These are phyloP conservation scores for Camellia lanceoleosa DNA, from an alignment of 148 eudicot genomes.

Conservation along the genomic window DNA sequence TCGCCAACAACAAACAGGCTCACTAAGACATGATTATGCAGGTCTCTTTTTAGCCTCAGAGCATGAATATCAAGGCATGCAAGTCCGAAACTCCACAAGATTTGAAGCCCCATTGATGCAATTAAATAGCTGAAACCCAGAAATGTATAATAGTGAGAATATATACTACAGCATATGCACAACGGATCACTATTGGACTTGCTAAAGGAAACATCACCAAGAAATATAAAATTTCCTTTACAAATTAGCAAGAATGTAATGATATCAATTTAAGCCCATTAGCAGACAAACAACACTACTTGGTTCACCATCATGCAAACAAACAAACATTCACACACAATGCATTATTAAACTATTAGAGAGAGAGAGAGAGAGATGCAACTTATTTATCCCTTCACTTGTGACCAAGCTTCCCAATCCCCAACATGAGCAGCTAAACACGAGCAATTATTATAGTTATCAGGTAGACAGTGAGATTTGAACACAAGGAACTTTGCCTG, in stretches of 20 bases:
- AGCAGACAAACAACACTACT: neutral
- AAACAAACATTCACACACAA: neutral
- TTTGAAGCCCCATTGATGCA: constrained; percentile 94
- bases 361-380: neutral
- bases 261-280: neutral
- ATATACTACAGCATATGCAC: too few relatives aligned
- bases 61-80: constrained; percentile 86
- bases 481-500: neutral
- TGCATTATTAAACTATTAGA: neutral
- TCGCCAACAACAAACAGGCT: constrained; percentile 88
- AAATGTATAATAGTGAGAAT: neutral
- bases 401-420: neutral
- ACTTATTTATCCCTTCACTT: neutral
- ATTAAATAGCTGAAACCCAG: constrained; percentile 68
- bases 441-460: neutral
- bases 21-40: constrained; percentile 61
- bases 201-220: neutral
- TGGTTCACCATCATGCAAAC: neutral
- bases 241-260: neutral
- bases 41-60: constrained; percentile 65
- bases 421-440: neutral
- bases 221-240: neutral
- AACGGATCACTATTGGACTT: neutral
- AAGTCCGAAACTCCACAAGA: constrained; percentile 90
- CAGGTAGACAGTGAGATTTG: neutral